A percentile compares a stretch with the other conserved stretches of the same genome.
Evolutionary conservation across 1,139 yeast genomes (phyloP).

Genomic region (Blastobotrys apis): DNA sequence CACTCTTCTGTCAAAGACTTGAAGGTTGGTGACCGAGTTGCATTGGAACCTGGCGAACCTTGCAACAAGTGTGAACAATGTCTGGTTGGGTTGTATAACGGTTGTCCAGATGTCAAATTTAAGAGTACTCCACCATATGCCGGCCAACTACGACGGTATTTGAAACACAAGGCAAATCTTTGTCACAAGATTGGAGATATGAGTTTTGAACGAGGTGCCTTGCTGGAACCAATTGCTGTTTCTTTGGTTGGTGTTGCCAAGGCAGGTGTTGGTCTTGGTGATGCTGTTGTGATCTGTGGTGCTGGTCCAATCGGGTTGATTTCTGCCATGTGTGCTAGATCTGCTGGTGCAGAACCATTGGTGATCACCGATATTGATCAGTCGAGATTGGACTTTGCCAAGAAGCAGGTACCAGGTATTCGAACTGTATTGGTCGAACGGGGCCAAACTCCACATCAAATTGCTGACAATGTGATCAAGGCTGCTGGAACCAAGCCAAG

Average conservation of each 20-base stretch:
- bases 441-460: conserved; percentile 32
- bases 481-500: conserved; percentile 53
- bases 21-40: conserved; percentile 42
- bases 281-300: conserved; percentile 73
- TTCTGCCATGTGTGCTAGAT: conserved; percentile 71
- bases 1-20: conserved; percentile 54
- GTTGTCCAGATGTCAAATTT: conserved; percentile 78
- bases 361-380: conserved; percentile 51
- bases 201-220: conserved; percentile 77
- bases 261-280: conserved; percentile 67
- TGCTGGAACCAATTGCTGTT: conserved; percentile 83
- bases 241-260: conserved; percentile 79
- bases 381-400: conserved; percentile 26
- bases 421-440: conserved; percentile 26
- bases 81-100: conserved; percentile 69
- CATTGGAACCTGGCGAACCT: conserved; percentile 83
- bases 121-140: conserved; percentile 83
- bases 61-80: conserved; percentile 71
- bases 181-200: conserved; percentile 70
- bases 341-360: conserved; percentile 75
- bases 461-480: conserved; percentile 40
- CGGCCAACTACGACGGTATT: conserved; percentile 67
- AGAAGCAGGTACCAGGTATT: conserved; percentile 33
- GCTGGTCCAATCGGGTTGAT: conserved; percentile 93
- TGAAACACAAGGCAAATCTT: conserved; percentile 76